Conservation (phyloP, 495 filamentous ascomycete genomes). For the Delitschia confertaspora region DNA sequence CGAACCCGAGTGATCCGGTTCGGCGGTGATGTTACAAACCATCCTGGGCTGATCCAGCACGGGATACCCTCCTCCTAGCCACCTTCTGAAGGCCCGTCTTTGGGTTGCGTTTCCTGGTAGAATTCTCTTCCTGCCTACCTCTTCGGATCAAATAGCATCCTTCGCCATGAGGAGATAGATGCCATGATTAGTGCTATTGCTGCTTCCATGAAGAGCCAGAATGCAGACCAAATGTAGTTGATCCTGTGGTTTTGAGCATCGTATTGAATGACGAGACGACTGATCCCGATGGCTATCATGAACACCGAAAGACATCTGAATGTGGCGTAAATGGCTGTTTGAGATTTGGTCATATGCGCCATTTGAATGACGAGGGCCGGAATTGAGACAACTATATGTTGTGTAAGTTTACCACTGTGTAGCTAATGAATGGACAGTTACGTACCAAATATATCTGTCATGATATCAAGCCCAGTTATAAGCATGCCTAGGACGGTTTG, state of each 20-base stretch:
- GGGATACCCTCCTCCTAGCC: no score
- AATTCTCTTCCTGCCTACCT: no score
- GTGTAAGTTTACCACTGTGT: not conserved
- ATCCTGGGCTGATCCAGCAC: no score
- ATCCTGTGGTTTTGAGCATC: not conserved
- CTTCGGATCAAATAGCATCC: conserved; percentile 5
- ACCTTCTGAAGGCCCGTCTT: no score
- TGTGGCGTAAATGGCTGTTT: conserved; percentile 6
- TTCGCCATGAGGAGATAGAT: conserved; percentile 14
- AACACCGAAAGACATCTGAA: conserved; percentile 14
- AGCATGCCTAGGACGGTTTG: no score
- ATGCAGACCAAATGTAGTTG: conserved; percentile 1
- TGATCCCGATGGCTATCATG: conserved; percentile 4
- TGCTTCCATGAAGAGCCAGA: conserved; percentile 11
- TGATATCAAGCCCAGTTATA: conserved; percentile 8
- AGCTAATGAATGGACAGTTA: not conserved
- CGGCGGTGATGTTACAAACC: no score
- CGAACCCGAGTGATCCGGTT: no score
- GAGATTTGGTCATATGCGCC: conserved; percentile 7
- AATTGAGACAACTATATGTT: conserved; percentile 4
- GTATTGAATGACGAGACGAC: conserved; percentile 11
- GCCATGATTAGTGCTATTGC: conserved; percentile 9
- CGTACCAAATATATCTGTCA: conserved; percentile 6
- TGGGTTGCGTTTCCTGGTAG: no score
- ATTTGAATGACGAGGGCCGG: conserved; percentile 9